A percentile compares a stretch with the other conserved stretches of the same genome.
These are phyloP conservation scores for Aspergillus diversus DNA, from an alignment of 495 filamentous ascomycete species.

Conservation along the genomic window DNA sequence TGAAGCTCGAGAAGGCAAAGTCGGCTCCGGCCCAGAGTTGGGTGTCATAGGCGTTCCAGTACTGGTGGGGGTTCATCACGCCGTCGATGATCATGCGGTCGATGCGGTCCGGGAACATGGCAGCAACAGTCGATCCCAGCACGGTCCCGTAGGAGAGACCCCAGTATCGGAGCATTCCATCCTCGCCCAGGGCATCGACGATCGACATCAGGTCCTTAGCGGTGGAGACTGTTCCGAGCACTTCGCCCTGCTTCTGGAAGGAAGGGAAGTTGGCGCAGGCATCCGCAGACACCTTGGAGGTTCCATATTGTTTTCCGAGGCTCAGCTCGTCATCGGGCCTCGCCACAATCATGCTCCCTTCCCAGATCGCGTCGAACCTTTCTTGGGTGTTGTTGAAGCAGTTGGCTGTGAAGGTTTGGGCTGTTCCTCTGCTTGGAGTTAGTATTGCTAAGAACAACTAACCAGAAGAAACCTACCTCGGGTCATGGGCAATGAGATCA, in stretches of 20 bases:
- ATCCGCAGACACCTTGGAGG: constrained; percentile 1
- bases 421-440: constrained; percentile 32
- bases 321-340: constrained; percentile 20
- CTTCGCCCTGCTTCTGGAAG: constrained; percentile 24
- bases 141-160: constrained; percentile 50
- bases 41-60: constrained; percentile 28
- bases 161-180: constrained; percentile 51
- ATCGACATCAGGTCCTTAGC: constrained; percentile 48
- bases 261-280: constrained; percentile 6
- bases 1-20: constrained; percentile 34
- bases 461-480: constrained; percentile 29
- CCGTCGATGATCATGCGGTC: constrained; percentile 45
- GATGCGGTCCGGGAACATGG: constrained; percentile 47
- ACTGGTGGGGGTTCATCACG: constrained; percentile 42
- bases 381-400: constrained; percentile 31
- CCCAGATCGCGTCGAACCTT: background rate
- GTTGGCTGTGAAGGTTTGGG: constrained; percentile 40
- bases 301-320: constrained; percentile 26
- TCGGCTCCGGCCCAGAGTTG: constrained; percentile 34
- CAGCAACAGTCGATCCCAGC: constrained; percentile 41
- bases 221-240: constrained; percentile 44
- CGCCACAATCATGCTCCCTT: constrained; percentile 3
- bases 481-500: constrained; percentile 46
- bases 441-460: background rate
- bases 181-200: constrained; percentile 44